A percentile compares a stretch with the other conserved stretches of the same genome.
These are phyloP conservation scores for Fusarium sambucinum DNA, from an alignment of 2,329 filamentous ascomycete genomes.

Conservation along the genomic window DNA sequence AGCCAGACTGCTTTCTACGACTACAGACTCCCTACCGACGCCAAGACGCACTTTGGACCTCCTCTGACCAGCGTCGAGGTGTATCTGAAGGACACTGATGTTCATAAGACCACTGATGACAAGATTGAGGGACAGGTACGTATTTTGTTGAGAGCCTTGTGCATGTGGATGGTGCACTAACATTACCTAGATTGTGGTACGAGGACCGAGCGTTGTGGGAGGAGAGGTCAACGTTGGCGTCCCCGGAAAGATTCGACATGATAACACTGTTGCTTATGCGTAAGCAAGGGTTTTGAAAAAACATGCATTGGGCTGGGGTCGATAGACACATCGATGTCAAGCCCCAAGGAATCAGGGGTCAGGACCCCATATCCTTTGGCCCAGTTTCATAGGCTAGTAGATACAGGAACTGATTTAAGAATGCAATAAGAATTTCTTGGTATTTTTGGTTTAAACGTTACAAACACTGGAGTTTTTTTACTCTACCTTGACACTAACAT, in stretches of 20 bases:
- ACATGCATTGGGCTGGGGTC: background rate
- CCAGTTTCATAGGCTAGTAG: background rate
- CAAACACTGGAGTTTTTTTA: background rate
- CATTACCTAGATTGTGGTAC: slow-evolving; percentile 70
- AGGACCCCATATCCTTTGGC: background rate
- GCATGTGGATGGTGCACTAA: slow-evolving; percentile 19
- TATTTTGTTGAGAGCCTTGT: background rate
- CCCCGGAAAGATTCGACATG: slow-evolving; percentile 73
- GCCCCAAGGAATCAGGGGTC: background rate
- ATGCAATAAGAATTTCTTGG: background rate
- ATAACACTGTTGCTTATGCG: slow-evolving; percentile 76
- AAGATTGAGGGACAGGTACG: slow-evolving; percentile 73
- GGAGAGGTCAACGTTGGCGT: slow-evolving; percentile 73
- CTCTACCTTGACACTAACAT: background rate
- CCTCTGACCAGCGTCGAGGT: slow-evolving; percentile 85
- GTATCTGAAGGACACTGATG: slow-evolving; percentile 72
- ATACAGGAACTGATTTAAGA: background rate
- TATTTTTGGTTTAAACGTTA: background rate
- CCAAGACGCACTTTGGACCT: slow-evolving; percentile 77
- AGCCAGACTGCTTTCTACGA: slow-evolving; percentile 89
- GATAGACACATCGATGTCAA: background rate
- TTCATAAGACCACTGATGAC: slow-evolving; percentile 73
- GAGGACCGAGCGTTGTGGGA: slow-evolving; percentile 79
- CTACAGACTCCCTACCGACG: slow-evolving; percentile 71
- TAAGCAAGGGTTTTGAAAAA: slow-evolving; percentile 42